Base-by-base conservation (phyloP, 352 stramenopile species). In the Phytophthora megakarya region DNA sequence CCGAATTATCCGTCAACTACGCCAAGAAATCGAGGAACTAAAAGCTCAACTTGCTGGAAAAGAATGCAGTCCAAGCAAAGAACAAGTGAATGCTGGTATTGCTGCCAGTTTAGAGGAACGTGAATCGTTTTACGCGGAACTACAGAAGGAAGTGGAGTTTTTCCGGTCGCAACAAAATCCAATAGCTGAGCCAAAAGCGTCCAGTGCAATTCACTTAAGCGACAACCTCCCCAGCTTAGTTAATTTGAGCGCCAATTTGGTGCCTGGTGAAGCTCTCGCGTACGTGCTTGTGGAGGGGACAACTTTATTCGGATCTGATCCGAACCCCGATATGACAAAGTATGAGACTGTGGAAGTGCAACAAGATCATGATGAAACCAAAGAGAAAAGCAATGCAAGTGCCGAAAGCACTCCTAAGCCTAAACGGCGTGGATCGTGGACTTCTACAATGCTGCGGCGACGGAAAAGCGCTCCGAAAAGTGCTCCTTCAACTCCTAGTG, bases 1-100 rank as follows among this genome's bases (percentile, higher is more conserved):
- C 6, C 72, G 73, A 11, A 85, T 93, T 15, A 93, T 95, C 42
- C 84, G 86, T 0, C 76, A 92, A 59, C 57, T 93, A 33, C 83
- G 83, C 1, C 67, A 93, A 38, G 83, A 95, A 65, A 88, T 93
- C 15, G 66, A 84, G 4, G 74, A 85, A 13, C 64, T 94, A 15
- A 67, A 66, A 19, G 43, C 47, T 0, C 74, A 92, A 26, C 66
- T 94, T 7, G 50, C 62, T 21, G 53, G 35, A 18, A 68, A 68
- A 8, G 73, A 80, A 16, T 58, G 53, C 12, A 77, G 66, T 25
- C 56, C 77, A 2, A 66, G 54, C 5, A 72, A 79, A 43, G 56
- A 61, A 15, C 78, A 72, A 28, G 55, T 62, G 15, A 75, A 57
- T 23, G 67, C 56, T 2, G 67, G 54, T 1, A 33, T 81, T 8